Evolutionary conservation across 2,329 filamentous ascomycete genomes (phyloP).

Genomic region (Harringtonia lauricola): DNA sequence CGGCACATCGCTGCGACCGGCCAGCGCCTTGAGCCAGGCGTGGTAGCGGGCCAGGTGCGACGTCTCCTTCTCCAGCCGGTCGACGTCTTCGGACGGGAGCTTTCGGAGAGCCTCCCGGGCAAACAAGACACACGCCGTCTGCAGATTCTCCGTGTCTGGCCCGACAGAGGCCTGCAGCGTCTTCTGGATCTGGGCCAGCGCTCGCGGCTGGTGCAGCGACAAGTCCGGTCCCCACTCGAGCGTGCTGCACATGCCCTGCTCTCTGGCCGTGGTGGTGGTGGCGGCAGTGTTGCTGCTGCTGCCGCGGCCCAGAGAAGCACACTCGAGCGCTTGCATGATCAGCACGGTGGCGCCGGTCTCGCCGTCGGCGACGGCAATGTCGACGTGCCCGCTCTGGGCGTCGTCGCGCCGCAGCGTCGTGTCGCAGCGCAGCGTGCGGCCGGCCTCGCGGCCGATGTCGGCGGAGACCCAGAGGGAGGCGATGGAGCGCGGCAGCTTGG

Average conservation of each 20-base stretch:
- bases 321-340: conserved; percentile 11
- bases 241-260: neutral
- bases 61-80: neutral
- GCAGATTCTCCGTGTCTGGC: neutral
- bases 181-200: neutral
- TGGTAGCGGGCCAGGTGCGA: neutral
- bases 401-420: conserved; percentile 10
- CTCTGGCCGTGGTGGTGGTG: neutral
- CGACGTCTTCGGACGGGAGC: neutral
- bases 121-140: too few relatives aligned
- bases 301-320: conserved; percentile 12
- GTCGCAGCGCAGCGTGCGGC: conserved; percentile 7
- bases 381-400: conserved; percentile 10
- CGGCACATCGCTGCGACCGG: too few relatives aligned
- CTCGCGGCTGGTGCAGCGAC: neutral
- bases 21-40: too few relatives aligned
- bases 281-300: neutral
- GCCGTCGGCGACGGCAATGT: conserved; percentile 8
- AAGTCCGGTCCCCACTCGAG: neutral
- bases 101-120: neutral
- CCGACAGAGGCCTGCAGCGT: conserved; percentile 12
- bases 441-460: conserved; percentile 15
- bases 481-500: conserved; percentile 11
- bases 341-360: conserved; percentile 5
- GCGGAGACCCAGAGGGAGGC: conserved; percentile 23